phyloP scores from a whole-genome alignment of 225 moss, liverwort and hornwort genomes.

The Physcomitrellopsis africana region DNA sequence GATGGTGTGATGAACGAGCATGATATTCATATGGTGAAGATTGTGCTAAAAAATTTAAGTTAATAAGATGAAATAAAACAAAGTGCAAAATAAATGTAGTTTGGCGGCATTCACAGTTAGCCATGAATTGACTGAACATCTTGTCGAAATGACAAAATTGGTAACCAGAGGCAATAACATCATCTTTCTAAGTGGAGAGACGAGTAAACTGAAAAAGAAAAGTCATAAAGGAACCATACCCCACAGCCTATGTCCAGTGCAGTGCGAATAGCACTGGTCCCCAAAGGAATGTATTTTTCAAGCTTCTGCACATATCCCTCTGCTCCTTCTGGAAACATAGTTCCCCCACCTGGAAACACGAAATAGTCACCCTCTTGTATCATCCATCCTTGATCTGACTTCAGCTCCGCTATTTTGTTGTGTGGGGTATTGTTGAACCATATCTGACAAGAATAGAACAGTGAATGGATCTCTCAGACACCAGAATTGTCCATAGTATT shows the following conservation, averaged over 20 bases:
- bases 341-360: constrained; percentile 67
- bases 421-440: constrained; percentile 69
- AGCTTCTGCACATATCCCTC: constrained; percentile 59
- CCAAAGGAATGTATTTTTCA: constrained; percentile 48
- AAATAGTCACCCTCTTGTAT: constrained; percentile 60
- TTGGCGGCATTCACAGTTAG: not conserved
- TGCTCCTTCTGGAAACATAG: constrained; percentile 69
- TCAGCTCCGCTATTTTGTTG: constrained; percentile 61
- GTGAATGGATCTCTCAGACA: constrained; percentile 21
- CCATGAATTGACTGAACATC: not conserved
- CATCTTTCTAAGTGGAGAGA: constrained; percentile 10
- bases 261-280: constrained; percentile 51
- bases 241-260: constrained; percentile 71
- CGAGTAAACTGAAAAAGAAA: not conserved
- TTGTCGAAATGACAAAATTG: constrained; percentile 16
- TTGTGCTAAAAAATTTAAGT: too few relatives aligned
- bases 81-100: not conserved
- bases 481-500: constrained; percentile 15
- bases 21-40: too few relatives aligned
- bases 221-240: constrained; percentile 38
- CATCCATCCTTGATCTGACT: constrained; percentile 72
- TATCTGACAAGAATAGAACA: constrained; percentile 38
- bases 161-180: constrained; percentile 3
- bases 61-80: too few relatives aligned
- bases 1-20: not conserved